phyloP scores from a whole-genome alignment of 805 yeast species.

The Lachancea nothofagi region DNA sequence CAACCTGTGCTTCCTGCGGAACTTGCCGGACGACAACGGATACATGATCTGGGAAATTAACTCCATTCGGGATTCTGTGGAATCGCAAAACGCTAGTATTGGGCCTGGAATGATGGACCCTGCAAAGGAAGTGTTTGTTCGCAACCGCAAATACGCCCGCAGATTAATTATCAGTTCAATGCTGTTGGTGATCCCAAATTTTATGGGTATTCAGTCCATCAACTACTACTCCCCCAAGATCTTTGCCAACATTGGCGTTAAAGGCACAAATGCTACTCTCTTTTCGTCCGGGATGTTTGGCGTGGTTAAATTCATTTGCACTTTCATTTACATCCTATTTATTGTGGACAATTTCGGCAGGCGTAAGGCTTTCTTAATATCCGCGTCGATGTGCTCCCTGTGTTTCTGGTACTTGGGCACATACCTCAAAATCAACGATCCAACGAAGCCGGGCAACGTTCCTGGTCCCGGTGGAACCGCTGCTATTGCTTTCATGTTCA shows the following conservation, averaged over 20 bases:
- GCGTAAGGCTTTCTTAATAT: constrained; percentile 37
- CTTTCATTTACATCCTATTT: constrained; percentile 41
- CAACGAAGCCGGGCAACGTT: constrained; percentile 26
- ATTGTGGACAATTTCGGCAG: constrained; percentile 46
- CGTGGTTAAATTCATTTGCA: constrained; percentile 22
- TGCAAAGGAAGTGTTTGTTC: constrained; percentile 32
- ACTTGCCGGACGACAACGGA: constrained; percentile 35
- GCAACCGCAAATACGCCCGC: constrained; percentile 28
- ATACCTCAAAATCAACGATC: constrained; percentile 39
- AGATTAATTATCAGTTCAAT: constrained; percentile 37
- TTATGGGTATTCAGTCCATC: constrained; percentile 46
- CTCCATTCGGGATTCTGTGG: constrained; percentile 26
- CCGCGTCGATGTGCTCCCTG: constrained; percentile 38
- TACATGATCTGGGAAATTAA: constrained; percentile 39
- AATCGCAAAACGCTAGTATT: constrained; percentile 20
- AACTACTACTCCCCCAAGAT: constrained; percentile 51
- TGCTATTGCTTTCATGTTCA: constrained; percentile 42
- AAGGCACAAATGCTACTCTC: constrained; percentile 41
- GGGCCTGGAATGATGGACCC: constrained; percentile 41
- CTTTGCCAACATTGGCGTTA: constrained; percentile 45
- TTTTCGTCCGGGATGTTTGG: constrained; percentile 53
- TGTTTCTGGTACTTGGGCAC: constrained; percentile 47
- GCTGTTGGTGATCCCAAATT: constrained; percentile 40
- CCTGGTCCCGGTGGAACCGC: constrained; percentile 37
- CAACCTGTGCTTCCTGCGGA: constrained; percentile 37